Evolutionary conservation across 768 basidiomycete species (phyloP), one percentile per base, ranked within the genome.

Genomic region (Epithele typhae): DNA sequence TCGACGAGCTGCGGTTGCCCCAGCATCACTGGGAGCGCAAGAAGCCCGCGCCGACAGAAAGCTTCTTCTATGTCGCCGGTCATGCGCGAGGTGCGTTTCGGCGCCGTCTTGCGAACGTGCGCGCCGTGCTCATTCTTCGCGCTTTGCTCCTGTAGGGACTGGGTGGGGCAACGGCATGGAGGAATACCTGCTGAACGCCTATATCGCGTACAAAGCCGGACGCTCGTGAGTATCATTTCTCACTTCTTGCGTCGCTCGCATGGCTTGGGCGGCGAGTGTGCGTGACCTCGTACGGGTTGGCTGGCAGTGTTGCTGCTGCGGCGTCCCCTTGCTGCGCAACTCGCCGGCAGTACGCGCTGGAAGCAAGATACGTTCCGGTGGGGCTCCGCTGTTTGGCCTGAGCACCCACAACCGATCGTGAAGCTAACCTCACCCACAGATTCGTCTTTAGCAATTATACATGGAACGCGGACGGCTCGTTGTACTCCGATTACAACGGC

Each of bases 141-240:
- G n/a, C n/a, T n/a, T n/a, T n/a, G n/a, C n/a, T n/a, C n/a, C 8
- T 14, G 27, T 37, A 77, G 77, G 56, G 11, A 66, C 70, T 37
- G 82, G 81, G 2, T 82, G 78, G 78, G 81, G 80, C 3, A 84
- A 84, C 45, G 69, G 60, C 8, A 66, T 82, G 68, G 77, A 83
- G 49, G 81, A 82, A 46, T 68, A 78, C 45, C 39, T 82, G 2
- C 52, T 81, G 35, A 72, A 75, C 39, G 68, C 77, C 0, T 65
- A 76, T 35, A 61, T 84, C 1, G 73, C 79, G 0, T 67, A 72
- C 39, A 55, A 64, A 1, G 57, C 76, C 0, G 68, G 69, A 33
- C 61, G 80, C 51, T 66, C 75, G 75, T 82, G 56, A 49, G 79
- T 68, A 10, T 37, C 15, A 7, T 0, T 5, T 19, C 19, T 30